Base-by-base conservation (phyloP, 371 early-diverging fungal species). In the Haplosporangium sp. region DNA sequence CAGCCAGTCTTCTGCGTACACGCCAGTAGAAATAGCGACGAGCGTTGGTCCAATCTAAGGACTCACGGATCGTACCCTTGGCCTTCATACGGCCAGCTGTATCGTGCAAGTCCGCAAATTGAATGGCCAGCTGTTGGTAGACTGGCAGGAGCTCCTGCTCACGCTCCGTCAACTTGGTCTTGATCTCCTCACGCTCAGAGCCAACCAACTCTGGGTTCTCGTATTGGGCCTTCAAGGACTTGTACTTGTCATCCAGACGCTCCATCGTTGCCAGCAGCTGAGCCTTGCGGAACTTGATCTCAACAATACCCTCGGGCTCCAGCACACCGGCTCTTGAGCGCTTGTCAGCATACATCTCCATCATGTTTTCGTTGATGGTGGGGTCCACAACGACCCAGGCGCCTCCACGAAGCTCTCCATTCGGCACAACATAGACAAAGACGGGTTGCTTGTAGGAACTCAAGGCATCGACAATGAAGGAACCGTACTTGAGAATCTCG, bases 311-410 rank as follows among this genome's bases (percentile, higher is more conserved):
- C 68, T 98, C 96, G 43, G 99, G 98, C 84, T 99, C 99, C 9
- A 99, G 84, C 4, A 99, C 98, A 81, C 99, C 97, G 64, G 97
- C 99, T 56, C 96, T 91, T 6, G 97, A 89, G 50, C 93, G 87
- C 52, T 84, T 85, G 81, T 98, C 98, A 18, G 97, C 98, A 75
- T 98, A 97, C 96, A 99, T 98, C 83, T 96, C 97, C 96, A 99
- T 99, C 91, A 95, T 94, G 58, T 95, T 92, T 43, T 91, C 82
- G 86, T 99, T 98, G 84, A 99, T 99, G n/a, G 95, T 94, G 18
- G 98, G 96, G 76, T 99, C 99, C 9, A 99, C 86, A 2, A 99
- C 98, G 29, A 99, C 99, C 99, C 99, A 99, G 9, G 99, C 97
- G 69, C 99, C 99, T 81, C 99, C 99, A 80, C 99, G 93, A 59